Evolutionary conservation across 768 basidiomycete genomes (phyloP), one percentile per base, ranked within the genome.

Genomic region (Lentinula sp.): DNA sequence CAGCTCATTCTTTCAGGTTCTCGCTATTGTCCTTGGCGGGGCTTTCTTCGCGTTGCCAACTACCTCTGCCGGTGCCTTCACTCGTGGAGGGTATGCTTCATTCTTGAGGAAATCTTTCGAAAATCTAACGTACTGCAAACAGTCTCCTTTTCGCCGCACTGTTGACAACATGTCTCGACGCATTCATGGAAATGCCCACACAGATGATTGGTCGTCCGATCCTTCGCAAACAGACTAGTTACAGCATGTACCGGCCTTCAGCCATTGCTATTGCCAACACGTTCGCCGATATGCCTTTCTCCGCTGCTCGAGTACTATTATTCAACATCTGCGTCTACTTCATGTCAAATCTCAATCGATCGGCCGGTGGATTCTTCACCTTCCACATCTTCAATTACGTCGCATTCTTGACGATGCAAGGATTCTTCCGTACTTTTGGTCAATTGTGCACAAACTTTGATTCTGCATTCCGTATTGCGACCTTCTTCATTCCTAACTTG

Each of bases 131-230:
- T 48, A 28, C 41, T 13, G 15, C 16, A 33, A 36, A 37, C 54
- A 77, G 79, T 73, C 84, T 93, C 35, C 82, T 95, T 57, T 94
- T 95, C 70, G 72, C 80, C 42, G 85, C 84, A 15, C 71, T 91
- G 61, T 71, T 94, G 48, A 82, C 85, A 0, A 85, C 84, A 50
- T 82, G 82, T 68, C 76, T 91, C 57, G 86, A 90, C 66, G 88
- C 88, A 0, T 91, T 90, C 65, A 80, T 83, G 50, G 91, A 88
- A 80, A 82, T 91, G 81, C 85, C 87, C 2, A 75, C 78, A 52
- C 87, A 91, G 73, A 91, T 94, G 89, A 65, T 87, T 51, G 91
- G 92, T 45, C 84, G 92, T 4, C 87, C 91, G 0, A 88, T 90
- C 65, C 72, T 88, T 53, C 78, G 83, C 57, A 90, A 88, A 69